Base-by-base conservation (phyloP, 257 asterid species). In the Osmanthus fragrans region DNA sequence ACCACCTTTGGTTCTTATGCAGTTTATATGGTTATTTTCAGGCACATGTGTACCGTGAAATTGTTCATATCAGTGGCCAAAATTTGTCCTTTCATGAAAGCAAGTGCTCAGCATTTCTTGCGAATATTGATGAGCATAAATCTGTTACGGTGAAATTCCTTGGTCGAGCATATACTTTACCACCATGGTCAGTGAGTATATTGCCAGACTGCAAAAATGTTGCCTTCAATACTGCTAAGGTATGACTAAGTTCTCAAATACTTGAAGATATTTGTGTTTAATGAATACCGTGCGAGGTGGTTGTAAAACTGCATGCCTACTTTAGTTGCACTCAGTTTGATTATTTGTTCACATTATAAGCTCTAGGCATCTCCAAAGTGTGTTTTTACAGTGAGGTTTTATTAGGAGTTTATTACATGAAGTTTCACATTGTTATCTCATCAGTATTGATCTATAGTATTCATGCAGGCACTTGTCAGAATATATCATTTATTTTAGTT, bases 111-210 rank as follows among this genome's bases (percentile, higher is more conserved):
- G 99, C 98, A 63, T 94, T 94, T 89, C 96, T 94, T 19, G 96
- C 99, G 40, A 94, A 90, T 85, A 94, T 94, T 71, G 97, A 94
- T 81, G 96, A 91, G 83, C 90, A 86, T 60, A 80, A 81, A 60
- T 88, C 94, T 23, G 92, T 82, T 56, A 68, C 85, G 11, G 99
- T 94, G 77, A 85, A 76, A 60, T 92, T 94, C 78, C 86, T 27
- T 32, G 92, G 90, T 73, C 88, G 79, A 77, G 84, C 76, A 33
- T 94, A 89, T 82, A 82, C 85, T 78, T 83, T 94, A 80, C 96
- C 97, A 68, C 92, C 99, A 9, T 94, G 99, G 99, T 94, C 99
- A 34, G 99, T 92, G 72, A 92, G 93, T 82, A 86, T 94, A 73
- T 85, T 95, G 83, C 97, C 98, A 56, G 96, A 95, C 83, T 95